Evolutionary conservation across 495 filamentous ascomycete genomes (phyloP), one percentile per base, ranked within the genome.

Genomic region (Aspergillus cavernicola): DNA sequence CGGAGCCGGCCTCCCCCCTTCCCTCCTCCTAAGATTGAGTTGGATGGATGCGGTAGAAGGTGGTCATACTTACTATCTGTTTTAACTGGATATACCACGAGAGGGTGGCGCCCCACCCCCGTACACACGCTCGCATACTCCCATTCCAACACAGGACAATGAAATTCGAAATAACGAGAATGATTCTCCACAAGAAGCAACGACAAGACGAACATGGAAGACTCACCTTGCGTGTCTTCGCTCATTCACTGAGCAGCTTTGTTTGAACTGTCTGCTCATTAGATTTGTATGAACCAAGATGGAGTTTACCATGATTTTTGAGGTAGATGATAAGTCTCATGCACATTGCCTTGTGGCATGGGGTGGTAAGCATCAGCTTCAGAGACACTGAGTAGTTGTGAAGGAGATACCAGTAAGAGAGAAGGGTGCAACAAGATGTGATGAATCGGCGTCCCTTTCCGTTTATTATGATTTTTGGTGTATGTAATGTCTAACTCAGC

Each of bases 341-440:
- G 53, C 53, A 56, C 38, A 56, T 18, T 56, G 53, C 53, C 53
- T 56, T 45, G 53, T 56, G 53, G 53, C 53, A 50, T 53, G 26
- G 20, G 22, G 6, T 39, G 53, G 39, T 50, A 56, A 44, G 39
- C 45, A 26, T 33, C 26, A 41, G 26, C 35, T n/a, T n/a, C 24
- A 9, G 4, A 9, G 9, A 28, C 24, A 28, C 24, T 4, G 9
- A 33, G 29, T 3, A 35, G 29, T 47, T 4, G 28, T 47, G n/a
- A 18, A 22, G 19, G 20, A 22, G 38, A 41, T 19, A 16, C 44
- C 31, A 23, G 24, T 28, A n/a, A n/a, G n/a, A n/a, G n/a, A n/a
- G n/a, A n/a, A n/a, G n/a, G n/a, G n/a, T n/a, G n/a, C n/a, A n/a
- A n/a, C n/a, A n/a, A n/a, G n/a, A n/a, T n/a, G n/a, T n/a, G n/a